Conservation (phyloP, 2,329 filamentous ascomycete genomes). For the Fusarium aywerte region DNA sequence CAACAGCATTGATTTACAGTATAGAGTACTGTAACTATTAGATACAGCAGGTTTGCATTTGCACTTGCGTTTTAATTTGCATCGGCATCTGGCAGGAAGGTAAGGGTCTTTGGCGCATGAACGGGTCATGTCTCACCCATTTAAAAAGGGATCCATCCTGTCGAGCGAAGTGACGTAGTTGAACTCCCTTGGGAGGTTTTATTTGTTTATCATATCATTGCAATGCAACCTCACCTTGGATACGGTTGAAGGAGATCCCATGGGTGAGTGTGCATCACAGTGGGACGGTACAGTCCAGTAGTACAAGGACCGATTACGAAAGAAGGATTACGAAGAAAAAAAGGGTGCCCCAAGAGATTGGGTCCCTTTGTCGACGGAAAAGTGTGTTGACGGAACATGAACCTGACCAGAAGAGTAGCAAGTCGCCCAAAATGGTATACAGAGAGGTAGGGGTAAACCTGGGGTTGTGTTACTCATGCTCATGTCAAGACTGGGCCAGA, state of each 20-base stretch:
- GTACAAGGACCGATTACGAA: conserved; percentile 5
- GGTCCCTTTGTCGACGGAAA: conserved; percentile 21
- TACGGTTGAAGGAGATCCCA: background rate
- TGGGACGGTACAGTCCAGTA: background rate
- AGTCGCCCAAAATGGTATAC: conserved; percentile 14
- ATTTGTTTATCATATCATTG: conserved; percentile 6
- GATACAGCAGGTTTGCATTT: background rate
- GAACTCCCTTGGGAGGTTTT: conserved; percentile 12
- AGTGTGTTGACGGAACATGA: conserved; percentile 24
- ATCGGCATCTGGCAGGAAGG: background rate
- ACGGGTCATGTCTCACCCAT: conserved; percentile 13
- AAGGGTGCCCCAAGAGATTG: conserved; percentile 19
- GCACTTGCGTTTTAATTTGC: background rate
- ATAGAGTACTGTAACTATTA: background rate
- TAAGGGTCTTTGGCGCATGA: conserved; percentile 15
- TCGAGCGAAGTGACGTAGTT: conserved; percentile 35
- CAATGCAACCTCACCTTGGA: background rate
- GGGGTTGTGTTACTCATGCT: conserved; percentile 32
- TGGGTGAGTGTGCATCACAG: background rate
- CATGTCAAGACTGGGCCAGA: conserved; percentile 32
- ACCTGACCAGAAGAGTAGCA: conserved; percentile 7
- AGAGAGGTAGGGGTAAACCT: conserved; percentile 36
- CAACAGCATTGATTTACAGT: background rate
- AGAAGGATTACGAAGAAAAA: background rate
- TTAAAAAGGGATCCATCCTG: conserved; percentile 15